Evolutionary conservation across 1,284 basidiomycete genomes (phyloP).

Genomic region (Coriolopsis trogii): DNA sequence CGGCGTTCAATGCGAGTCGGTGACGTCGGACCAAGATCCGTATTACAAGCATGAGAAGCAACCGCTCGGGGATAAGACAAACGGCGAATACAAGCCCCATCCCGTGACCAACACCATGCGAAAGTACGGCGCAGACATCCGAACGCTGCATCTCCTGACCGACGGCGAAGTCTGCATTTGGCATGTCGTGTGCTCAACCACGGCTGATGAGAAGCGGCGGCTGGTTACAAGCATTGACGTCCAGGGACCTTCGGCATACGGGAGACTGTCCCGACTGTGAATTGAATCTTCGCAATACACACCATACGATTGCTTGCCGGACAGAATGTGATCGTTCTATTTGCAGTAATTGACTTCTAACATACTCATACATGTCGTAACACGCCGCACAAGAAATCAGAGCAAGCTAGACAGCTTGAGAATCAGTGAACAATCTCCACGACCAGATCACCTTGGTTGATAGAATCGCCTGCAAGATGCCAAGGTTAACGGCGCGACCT

Average conservation of each 20-base stretch:
- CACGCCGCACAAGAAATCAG: conserved; percentile 5
- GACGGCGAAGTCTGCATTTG: neutral
- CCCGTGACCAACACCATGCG: conserved; percentile 9
- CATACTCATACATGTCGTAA: conserved; percentile 27
- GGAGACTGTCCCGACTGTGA: conserved; percentile 12
- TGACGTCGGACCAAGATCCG: conserved; percentile 16
- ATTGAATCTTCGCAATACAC: neutral
- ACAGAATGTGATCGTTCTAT: conserved; percentile 10
- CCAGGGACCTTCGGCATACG: conserved; percentile 14
- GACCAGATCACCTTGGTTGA: conserved; percentile 86
- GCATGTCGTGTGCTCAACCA: conserved; percentile 2
- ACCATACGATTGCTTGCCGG: conserved; percentile 13
- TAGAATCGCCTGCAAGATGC: conserved; percentile 71
- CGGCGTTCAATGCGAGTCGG: conserved; percentile 1
- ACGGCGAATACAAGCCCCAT: neutral
- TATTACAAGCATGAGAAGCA: conserved; percentile 3
- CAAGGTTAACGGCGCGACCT: conserved; percentile 12
- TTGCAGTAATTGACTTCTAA: conserved; percentile 18
- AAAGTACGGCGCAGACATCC: conserved; percentile 9
- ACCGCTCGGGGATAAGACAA: neutral
- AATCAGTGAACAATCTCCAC: conserved; percentile 87
- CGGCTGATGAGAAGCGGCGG: conserved; percentile 1
- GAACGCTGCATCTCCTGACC: conserved; percentile 8
- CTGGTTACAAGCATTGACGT: conserved; percentile 2
- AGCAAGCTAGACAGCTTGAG: conserved; percentile 7